Base-by-base conservation (phyloP, 441 rosid species). In the Pelargonium citronellum region DNA sequence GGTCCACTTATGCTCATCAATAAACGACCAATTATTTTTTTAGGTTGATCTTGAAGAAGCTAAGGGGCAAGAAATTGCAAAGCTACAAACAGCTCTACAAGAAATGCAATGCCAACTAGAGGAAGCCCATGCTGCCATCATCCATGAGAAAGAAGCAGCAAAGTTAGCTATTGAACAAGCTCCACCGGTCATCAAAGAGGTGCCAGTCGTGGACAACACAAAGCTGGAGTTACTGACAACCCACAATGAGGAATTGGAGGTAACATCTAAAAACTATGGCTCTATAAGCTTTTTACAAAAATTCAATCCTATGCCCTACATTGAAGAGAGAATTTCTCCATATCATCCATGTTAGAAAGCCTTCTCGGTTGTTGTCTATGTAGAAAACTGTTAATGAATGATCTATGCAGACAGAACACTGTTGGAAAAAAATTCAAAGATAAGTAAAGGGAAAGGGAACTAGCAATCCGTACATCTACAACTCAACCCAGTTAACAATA, bases 21-120 rank as follows among this genome's bases (percentile, higher is more conserved):
- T 55, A 75, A 57, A 41, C 7, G 66, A 62, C 19, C 66, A 62
- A 62, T 27, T 61, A 34, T 27, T 73, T 55, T 60, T 75, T 69
- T 41, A 89, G 95, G 79, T 77, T 74, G 91, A 89, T 78, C 79
- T 89, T n/a, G 95, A 89, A 81, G 95, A 83, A 73, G 85, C 85
- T 3, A 89, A 89, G 79, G 79, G 79, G 68, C 84, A 83, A 78
- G 91, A 89, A 77, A 79, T 86, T 0, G 72, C 77, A 62, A 83
- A 80, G 73, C 78, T 89, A 71, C 86, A 87, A 71, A 55, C 73
- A 69, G 71, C 83, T 60, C 34, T 89, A 67, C 75, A 82, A 19
- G 86, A 82, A 41, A 73, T 86, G 81, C 90, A 79, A 78, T 71
- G 39, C 37, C 78, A 84, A 57, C 74, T 89, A 70, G 88, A 86